Evolutionary conservation across 495 filamentous ascomycete genomes (phyloP).

Genomic region (Thermothielavioides terrestris): DNA sequence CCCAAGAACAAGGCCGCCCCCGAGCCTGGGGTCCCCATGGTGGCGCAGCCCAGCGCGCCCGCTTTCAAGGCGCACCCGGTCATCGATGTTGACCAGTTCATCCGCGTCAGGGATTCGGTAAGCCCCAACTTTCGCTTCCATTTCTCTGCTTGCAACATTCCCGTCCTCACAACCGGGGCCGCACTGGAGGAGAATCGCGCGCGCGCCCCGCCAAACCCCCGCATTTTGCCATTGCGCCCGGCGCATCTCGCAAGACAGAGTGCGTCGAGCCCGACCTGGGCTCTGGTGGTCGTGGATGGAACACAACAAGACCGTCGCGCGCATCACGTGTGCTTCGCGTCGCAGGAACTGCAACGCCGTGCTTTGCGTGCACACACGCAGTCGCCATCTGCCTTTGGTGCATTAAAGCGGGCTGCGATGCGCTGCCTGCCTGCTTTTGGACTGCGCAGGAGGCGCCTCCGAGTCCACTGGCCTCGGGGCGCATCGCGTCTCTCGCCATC

Average conservation of each 20-base stretch:
- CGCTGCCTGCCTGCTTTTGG: no score
- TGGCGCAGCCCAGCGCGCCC: constrained; percentile 9
- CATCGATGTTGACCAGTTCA: constrained; percentile 41
- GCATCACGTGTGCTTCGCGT: no score
- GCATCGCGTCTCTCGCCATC: no score
- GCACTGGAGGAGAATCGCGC: no score
- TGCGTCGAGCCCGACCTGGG: background rate
- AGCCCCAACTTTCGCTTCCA: constrained; percentile 13
- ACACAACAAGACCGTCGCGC: no score
- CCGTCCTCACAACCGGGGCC: background rate
- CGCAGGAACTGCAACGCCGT: no score
- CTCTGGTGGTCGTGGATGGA: no score
- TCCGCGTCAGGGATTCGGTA: constrained; percentile 44
- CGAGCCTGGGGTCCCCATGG: constrained; percentile 28
- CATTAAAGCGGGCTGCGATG: no score
- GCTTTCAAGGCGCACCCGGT: constrained; percentile 26
- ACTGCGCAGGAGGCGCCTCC: no score
- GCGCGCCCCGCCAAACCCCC: no score
- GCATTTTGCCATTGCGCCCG: no score
- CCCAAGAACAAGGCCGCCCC: constrained; percentile 26
- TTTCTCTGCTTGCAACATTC: background rate
- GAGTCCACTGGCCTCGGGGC: no score
- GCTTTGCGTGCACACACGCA: background rate
- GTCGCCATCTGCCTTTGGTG: background rate
- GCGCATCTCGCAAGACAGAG: background rate